Conservation (phyloP, 2,329 filamentous ascomycete genomes). For the Penicillium sp. region DNA sequence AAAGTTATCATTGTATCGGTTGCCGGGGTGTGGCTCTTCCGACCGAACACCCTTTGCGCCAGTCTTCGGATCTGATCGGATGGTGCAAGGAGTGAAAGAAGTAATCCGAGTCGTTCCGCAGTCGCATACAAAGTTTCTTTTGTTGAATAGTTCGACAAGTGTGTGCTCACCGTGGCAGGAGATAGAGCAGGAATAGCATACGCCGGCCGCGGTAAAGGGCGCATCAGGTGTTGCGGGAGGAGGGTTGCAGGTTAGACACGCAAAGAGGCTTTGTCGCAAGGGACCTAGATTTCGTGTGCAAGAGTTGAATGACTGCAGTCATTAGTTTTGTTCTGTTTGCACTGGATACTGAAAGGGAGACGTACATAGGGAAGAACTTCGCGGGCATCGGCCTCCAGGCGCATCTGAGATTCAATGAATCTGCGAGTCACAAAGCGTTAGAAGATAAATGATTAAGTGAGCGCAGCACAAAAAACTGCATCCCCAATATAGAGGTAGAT, state of each 20-base stretch:
- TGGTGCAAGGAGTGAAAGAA: constrained; percentile 70
- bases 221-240: constrained; percentile 67
- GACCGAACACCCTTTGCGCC: constrained; percentile 80
- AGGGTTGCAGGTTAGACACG: constrained; percentile 92
- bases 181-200: constrained; percentile 97
- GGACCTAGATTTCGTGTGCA: constrained; percentile 91
- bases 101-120: constrained; percentile 86
- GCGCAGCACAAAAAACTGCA: not conserved
- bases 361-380: constrained; percentile 91
- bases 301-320: constrained; percentile 78
- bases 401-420: constrained; percentile 87
- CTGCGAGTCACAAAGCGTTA: constrained; percentile 48
- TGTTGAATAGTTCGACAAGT: constrained; percentile 93
- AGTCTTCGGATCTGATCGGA: constrained; percentile 74
- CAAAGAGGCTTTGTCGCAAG: constrained; percentile 85
- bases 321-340: constrained; percentile 20
- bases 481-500: not conserved
- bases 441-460: not conserved
- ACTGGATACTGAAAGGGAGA: not conserved
- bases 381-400: constrained; percentile 90
- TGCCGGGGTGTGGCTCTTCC: constrained; percentile 70
- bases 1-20: constrained; percentile 97
- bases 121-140: constrained; percentile 94
- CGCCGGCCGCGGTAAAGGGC: constrained; percentile 73
- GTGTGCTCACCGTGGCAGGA: constrained; percentile 95